These are phyloP conservation scores for Curvularia spicifera DNA, from an alignment of 2,329 filamentous ascomycete genomes.

Conservation along the genomic window DNA sequence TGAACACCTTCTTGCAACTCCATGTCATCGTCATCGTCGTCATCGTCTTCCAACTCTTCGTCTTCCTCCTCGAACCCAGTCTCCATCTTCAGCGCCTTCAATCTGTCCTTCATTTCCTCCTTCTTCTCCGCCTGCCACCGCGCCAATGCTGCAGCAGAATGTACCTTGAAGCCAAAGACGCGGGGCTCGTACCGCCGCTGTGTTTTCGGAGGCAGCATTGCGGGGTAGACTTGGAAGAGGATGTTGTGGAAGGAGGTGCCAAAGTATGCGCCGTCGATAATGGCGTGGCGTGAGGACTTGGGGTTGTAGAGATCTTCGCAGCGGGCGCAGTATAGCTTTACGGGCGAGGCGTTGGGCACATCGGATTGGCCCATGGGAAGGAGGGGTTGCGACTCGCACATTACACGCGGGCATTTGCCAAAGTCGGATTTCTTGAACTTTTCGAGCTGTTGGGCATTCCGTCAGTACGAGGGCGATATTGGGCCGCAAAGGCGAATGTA, in stretches of 20 bases:
- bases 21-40: slow-evolving; percentile 58
- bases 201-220: slow-evolving; percentile 85
- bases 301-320: slow-evolving; percentile 99
- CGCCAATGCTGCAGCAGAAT: slow-evolving; percentile 83
- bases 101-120: slow-evolving; percentile 79
- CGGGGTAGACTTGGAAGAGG: slow-evolving; percentile 96
- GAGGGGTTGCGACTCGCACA: slow-evolving; percentile 91
- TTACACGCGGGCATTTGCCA: slow-evolving; percentile 94
- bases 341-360: slow-evolving; percentile 82
- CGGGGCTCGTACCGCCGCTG: slow-evolving; percentile 85
- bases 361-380: slow-evolving; percentile 95
- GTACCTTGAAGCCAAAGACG: slow-evolving; percentile 94
- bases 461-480: slow-evolving; percentile 16
- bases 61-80: slow-evolving; percentile 75
- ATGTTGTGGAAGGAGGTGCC: slow-evolving; percentile 99
- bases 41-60: slow-evolving; percentile 67
- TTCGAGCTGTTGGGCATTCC: slow-evolving; percentile 72
- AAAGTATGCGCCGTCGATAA: slow-evolving; percentile 97
- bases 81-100: slow-evolving; percentile 73
- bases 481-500: neutral
- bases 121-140: slow-evolving; percentile 87
- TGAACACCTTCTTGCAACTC: slow-evolving; percentile 40
- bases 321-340: slow-evolving; percentile 95
- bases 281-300: slow-evolving; percentile 92
- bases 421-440: slow-evolving; percentile 99